These are phyloP conservation scores for Annulohypoxylon stygium DNA, from an alignment of 495 filamentous ascomycete genomes.

Conservation along the genomic window DNA sequence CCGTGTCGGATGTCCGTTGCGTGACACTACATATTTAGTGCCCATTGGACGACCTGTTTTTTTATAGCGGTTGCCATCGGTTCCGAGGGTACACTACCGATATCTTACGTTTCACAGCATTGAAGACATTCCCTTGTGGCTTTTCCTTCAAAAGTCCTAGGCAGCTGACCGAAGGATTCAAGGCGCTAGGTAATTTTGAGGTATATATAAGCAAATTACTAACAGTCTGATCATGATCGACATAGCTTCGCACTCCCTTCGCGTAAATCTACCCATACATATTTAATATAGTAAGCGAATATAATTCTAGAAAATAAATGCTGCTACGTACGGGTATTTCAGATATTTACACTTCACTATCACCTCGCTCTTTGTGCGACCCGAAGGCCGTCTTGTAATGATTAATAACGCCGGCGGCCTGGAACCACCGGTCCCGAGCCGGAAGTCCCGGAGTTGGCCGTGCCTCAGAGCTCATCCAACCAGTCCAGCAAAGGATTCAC, in stretches of 20 bases:
- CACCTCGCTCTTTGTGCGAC: not conserved
- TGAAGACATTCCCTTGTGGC: not conserved
- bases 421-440: not conserved
- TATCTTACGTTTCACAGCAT: not conserved
- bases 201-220: not conserved
- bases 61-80: not conserved
- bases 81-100: not conserved
- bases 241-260: not conserved
- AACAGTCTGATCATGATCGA: not conserved
- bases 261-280: not conserved
- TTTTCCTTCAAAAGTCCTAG: not conserved
- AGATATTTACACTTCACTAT: not conserved
- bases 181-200: not conserved
- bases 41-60: not conserved
- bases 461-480: constrained; percentile 37
- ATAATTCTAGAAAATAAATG: not conserved
- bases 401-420: not conserved
- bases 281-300: not conserved
- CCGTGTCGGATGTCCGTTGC: constrained; percentile 3
- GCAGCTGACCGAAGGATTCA: not conserved
- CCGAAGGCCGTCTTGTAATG: not conserved
- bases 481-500: constrained; percentile 39
- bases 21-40: not conserved
- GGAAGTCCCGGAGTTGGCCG: not conserved
- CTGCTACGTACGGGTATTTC: not conserved